Conservation (phyloP, 768 basidiomycete genomes). For the Mycena metata region DNA sequence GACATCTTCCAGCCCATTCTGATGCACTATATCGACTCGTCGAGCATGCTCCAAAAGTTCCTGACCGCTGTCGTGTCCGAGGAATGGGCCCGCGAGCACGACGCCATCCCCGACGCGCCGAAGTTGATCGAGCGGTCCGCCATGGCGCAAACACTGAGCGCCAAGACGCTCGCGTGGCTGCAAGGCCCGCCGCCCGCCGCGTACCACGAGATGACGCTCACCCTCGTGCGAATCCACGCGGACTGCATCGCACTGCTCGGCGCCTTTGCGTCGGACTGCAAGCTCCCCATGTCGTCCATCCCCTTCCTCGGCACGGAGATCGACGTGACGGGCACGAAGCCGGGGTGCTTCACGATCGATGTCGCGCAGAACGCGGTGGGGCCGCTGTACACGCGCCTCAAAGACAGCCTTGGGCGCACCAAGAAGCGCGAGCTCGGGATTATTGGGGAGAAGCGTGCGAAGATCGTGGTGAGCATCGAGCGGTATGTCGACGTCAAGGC, state of each 20-base stretch:
- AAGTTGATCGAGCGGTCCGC: slow-evolving; percentile 68
- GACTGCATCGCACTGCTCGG: slow-evolving; percentile 88
- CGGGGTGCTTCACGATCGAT: slow-evolving; percentile 82
- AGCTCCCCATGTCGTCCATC: slow-evolving; percentile 83
- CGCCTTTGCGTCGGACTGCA: slow-evolving; percentile 88
- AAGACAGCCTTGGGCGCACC: slow-evolving; percentile 78
- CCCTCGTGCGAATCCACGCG: slow-evolving; percentile 81
- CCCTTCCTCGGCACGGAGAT: slow-evolving; percentile 84
- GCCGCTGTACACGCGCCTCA: slow-evolving; percentile 78
- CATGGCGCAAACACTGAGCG: slow-evolving; percentile 76
- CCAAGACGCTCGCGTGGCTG: slow-evolving; percentile 78
- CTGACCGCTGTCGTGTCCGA: slow-evolving; percentile 88
- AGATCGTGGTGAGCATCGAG: slow-evolving; percentile 78
- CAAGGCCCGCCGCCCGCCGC: slow-evolving; percentile 81
- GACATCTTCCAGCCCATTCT: slow-evolving; percentile 83
- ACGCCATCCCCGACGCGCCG: slow-evolving; percentile 42
- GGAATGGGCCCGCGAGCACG: slow-evolving; percentile 87
- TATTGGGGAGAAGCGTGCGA: slow-evolving; percentile 82
- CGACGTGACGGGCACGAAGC: slow-evolving; percentile 75
- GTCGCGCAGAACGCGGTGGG: slow-evolving; percentile 82
- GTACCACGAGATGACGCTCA: slow-evolving; percentile 92
- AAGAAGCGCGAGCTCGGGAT: slow-evolving; percentile 82
- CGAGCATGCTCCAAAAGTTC: slow-evolving; percentile 93
- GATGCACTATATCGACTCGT: slow-evolving; percentile 84
- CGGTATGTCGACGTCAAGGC: slow-evolving; percentile 86